Evolutionary conservation across 257 asterid genomes (phyloP), one percentile per base, ranked within the genome.

Genomic region (Fraxinus excelsior): DNA sequence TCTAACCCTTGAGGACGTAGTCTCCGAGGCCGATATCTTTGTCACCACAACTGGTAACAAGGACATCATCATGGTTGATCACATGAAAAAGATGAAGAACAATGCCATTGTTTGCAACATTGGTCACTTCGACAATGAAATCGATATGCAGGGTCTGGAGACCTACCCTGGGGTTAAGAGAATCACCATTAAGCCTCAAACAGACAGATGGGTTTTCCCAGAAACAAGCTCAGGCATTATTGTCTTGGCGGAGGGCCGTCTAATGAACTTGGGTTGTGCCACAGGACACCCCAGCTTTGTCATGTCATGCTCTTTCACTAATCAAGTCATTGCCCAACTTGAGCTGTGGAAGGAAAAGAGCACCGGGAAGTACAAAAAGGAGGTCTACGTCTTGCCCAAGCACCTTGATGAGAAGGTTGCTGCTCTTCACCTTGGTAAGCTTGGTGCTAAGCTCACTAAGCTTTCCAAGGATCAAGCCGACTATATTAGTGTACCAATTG

Each of bases 181-280:
- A 26, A 81, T 84, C 87, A 86, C 90, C 67, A 86, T 86, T 76
- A 86, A 86, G 84, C 90, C 90, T 0, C 90, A 86, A 31, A 86
- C 90, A 0, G 90, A 86, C 81, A 23, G 90, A 16, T 86, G 80
- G 76, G 90, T 84, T 1, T 86, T 86, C 86, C 90, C 90, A 0
- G 90, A 86, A 0, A 86, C 90, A 1, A 84, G 84, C 0, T 0
- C 87, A 0, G 90, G 90, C 25, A 79, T 88, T 71, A 76, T 85
- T 21, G 74, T 88, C 0, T 38, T 88, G 85, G 91, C 90, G 16
- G 90, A 87, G 88, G 91, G 91, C 0, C 88, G 91, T 21, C 71
- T 88, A 69, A 85, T 85, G 91, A 88, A 85, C 90, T 74, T 88
- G 80, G 92, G 92, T 3, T 88, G 92, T 11, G 92, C 92, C 28